Evolutionary conservation across 2,329 filamentous ascomycete species (phyloP), one percentile per base, ranked within the genome.

Genomic region (Ophiostoma sp.): DNA sequence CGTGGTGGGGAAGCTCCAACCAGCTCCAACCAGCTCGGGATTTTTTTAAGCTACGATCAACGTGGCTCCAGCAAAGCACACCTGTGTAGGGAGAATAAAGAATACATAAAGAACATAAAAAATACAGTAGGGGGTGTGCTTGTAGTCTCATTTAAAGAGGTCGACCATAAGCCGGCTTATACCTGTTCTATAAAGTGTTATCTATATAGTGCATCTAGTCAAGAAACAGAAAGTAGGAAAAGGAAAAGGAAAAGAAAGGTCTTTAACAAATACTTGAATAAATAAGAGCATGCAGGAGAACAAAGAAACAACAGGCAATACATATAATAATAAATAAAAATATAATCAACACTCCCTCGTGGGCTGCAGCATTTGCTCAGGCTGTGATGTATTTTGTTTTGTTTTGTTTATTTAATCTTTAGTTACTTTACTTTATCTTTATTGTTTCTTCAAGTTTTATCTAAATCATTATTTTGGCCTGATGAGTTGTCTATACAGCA

Each of bases 401-500:
- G 27, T 27, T 58, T 58, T 60, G 18, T 36, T 55, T 55, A 55
- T 55, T 55, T 55, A 55, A 27, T 11, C 18, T 55, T 55, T 27
- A 55, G 18, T 55, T 55, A 7, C 27, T 18, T 8, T 27, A 55
- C 8, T 55, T 55, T 9, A n/a, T 55, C n/a, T 62, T 41, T 18
- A 27, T 38, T 40, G 9, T 62, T 18, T 41, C 12, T 14, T 16
- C 12, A 52, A 16, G 12, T 9, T 52, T 52, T 52, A 27, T 27
- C 27, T 27, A 27, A 18, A 52, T 5, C 47, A 52, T 52, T n/a
- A 42, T 63, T 41, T 63, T 63, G 40, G 40, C 40, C 36, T 63
- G 60, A 63, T 63, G 60, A 63, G 60, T 63, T 63, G 60, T 63
- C 40, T 42, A 60, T 60, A 60, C 55, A 60, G 55, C 9, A 36